Evolutionary conservation across 169 alveolate genomes (phyloP).

Genomic region (Neospora caninum): DNA sequence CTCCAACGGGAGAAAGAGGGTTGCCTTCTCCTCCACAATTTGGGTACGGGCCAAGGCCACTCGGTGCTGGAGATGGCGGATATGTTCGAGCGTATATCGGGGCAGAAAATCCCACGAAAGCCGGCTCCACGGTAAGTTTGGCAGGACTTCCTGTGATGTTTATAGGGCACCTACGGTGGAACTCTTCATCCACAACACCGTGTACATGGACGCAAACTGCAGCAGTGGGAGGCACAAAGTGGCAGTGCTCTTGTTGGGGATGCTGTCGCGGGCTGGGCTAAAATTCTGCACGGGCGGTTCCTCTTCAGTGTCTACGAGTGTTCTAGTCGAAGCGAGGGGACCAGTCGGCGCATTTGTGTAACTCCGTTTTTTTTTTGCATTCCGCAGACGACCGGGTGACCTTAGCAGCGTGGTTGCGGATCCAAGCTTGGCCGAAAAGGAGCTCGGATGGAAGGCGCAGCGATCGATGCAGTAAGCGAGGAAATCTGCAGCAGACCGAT

Average conservation of each 20-base stretch:
- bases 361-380: slow-evolving; percentile 41
- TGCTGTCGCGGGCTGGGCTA: background rate
- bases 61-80: slow-evolving; percentile 86
- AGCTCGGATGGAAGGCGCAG: slow-evolving; percentile 87
- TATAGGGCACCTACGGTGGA: background rate
- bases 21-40: slow-evolving; percentile 75
- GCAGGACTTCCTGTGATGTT: too few species aligned
- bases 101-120: slow-evolving; percentile 75
- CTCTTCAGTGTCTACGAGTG: background rate
- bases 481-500: too few species aligned
- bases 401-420: slow-evolving; percentile 85
- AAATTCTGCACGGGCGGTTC: background rate
- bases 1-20: slow-evolving; percentile 51
- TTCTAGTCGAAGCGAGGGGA: background rate
- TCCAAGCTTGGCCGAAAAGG: slow-evolving; percentile 86
- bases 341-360: too few species aligned
- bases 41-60: slow-evolving; percentile 92
- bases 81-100: slow-evolving; percentile 86
- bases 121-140: background rate
- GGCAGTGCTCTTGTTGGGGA: background rate
- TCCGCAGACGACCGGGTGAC: slow-evolving; percentile 92
- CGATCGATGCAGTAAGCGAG: slow-evolving; percentile 67
- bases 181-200: too few species aligned
- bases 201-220: too few species aligned
- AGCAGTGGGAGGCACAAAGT: too few species aligned